Evolutionary conservation across 108 stramenopile genomes (phyloP), one percentile per base, ranked within the genome.

Genomic region (Cyclostephanos tholiformis): DNA sequence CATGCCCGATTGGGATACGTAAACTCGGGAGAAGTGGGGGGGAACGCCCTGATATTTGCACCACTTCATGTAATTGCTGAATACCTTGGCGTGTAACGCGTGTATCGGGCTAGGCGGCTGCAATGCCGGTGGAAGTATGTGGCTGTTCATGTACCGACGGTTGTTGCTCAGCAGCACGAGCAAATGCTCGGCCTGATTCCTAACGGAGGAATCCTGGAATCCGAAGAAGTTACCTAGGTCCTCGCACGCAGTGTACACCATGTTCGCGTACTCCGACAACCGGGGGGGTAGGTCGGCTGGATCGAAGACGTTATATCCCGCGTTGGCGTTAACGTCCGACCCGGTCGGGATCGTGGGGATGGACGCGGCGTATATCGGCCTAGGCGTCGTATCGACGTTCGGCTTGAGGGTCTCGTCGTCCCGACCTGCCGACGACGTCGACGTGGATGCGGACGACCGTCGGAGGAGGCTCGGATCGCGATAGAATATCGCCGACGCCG

Each of bases 61-160:
- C 98, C 98, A 99, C 72, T 91, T 93, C 75, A 92, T 91, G 79
- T 99, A 99, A 79, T 99, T 99, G n/a, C 83, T 85, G 83, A 99
- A 98, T 2, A 97, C 86, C 75, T 97, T 97, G 75, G 88, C 86
- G 75, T 98, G 98, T 39, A 98, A 77, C 14, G 94, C 91, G 62
- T 95, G 92, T 59, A 97, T 91, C 25, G 97, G 96, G 69, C 86
- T 77, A n/a, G 86, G 92, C 11, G 90, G 91, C 71, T 92, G 91
- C 16, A 91, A 82, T 0, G 89, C 89, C 14, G 87, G 84, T 5
- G 92, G 92, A 7, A 94, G 53, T 57, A 90, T 88, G 50, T 93
- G 91, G 38, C 86, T 88, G 75, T 88, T 95, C 94, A 95, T 93
- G 85, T 97, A 96, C 30, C 97, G 82, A 32, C 97, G 94, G 71